phyloP scores from a whole-genome alignment of 73 alveolate species.

The Stentor coeruleus region DNA sequence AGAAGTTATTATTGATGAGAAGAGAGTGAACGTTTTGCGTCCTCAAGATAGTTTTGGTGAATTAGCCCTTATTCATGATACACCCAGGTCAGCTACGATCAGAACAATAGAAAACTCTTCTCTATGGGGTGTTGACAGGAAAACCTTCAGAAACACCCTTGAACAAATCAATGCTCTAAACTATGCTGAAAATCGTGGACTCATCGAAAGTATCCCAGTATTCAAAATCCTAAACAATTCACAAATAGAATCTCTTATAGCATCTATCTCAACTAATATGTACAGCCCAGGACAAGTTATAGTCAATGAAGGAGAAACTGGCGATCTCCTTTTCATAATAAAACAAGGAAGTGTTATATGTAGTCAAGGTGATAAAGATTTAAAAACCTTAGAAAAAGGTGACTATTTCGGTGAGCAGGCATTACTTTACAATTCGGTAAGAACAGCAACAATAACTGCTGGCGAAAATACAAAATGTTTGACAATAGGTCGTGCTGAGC shows the following conservation, averaged over 20 bases:
- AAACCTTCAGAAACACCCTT: constrained; percentile 66
- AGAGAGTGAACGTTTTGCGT: background rate
- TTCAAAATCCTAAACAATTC: background rate
- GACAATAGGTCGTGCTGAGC: background rate
- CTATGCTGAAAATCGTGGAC: constrained; percentile 35
- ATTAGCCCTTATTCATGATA: background rate
- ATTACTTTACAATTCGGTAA: constrained; percentile 38
- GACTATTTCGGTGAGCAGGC: constrained; percentile 55
- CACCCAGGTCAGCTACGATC: constrained; percentile 29
- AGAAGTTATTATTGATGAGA: background rate
- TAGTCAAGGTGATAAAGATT: constrained; percentile 39
- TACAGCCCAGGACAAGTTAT: constrained; percentile 46
- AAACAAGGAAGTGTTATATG: constrained; percentile 64
- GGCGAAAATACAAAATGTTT: background rate
- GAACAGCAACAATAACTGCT: constrained; percentile 51
- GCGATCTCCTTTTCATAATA: constrained; percentile 66
- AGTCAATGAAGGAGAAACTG: constrained; percentile 78
- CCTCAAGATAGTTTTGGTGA: background rate
- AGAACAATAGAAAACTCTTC: constrained; percentile 62
- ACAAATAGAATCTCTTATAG: constrained; percentile 16
- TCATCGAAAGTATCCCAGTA: constrained; percentile 35
- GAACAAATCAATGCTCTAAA: constrained; percentile 27
- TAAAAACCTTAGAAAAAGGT: constrained; percentile 45
- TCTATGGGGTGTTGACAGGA: constrained; percentile 86
- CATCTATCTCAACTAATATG: constrained; percentile 6